Evolutionary conservation across 441 rosid species (phyloP), one percentile per base, ranked within the genome.

Genomic region (Erodium moschatum): DNA sequence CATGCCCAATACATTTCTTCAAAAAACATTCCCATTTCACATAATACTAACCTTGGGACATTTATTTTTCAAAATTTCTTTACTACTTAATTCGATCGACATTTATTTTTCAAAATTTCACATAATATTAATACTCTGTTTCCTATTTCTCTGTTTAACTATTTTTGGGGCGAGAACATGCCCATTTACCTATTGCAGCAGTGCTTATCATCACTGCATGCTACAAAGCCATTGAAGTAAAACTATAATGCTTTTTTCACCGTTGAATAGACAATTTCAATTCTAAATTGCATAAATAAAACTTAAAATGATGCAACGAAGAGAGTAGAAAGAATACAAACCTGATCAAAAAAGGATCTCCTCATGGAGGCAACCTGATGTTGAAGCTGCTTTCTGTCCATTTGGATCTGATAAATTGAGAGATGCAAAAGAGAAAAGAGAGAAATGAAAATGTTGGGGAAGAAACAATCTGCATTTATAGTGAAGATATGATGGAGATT

Each of bases 261-360:
- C 4, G 38, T 33, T 33, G 38, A 33, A 33, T 33, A 5, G 38
- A 3, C 38, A 33, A 33, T 33, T 33, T 33, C 38, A 33, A 33
- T 33, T 33, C 48, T 8, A 42, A 2, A 42, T 42, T 11, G 48
- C 38, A 42, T 42, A 42, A 42, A 11, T 42, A 10, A 50, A 21
- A 52, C 0, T 46, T 5, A 38, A 50, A 67, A 33, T 33, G 24
- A 72, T 19, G n/a, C 8, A 27, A 48, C 13, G 5, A 44, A 18
- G 52, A 44, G 8, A 3, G 1, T 5, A 20, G 2, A 54, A 18
- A 42, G 48, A 11, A 13, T 9, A 42, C 11, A 11, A 79, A 86
- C 91, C 89, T 87, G 87, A 76, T 87, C 89, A 70, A 85, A 87
- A 65, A 87, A 85, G 67, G 86, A 82, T 72, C 73, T 78, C 72